Conservation (phyloP, 305 asterid species). For the Fraxinus angustifolia region DNA sequence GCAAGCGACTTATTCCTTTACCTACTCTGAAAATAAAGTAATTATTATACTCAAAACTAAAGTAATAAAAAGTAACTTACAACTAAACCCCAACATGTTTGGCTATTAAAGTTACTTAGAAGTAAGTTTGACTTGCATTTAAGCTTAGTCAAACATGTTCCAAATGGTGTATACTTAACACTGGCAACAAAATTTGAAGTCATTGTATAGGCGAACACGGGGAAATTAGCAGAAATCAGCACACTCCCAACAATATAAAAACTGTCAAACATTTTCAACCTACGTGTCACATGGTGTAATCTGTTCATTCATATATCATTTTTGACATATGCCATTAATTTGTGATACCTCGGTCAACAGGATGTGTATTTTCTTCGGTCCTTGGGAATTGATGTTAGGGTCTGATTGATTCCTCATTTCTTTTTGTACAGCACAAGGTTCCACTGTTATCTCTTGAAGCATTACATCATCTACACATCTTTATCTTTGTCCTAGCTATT, state of each 20-base stretch:
- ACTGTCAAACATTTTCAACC: neutral
- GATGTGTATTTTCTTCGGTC: neutral
- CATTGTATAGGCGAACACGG: neutral
- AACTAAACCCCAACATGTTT: neutral
- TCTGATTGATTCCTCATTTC: neutral
- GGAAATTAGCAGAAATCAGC: neutral
- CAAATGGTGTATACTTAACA: neutral
- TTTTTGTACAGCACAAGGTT: conserved; percentile 31
- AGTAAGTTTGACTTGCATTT: neutral
- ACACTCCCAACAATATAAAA: neutral
- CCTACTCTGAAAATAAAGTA: neutral
- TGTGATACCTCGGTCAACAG: neutral
- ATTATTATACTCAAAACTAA: neutral
- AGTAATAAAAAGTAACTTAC: neutral
- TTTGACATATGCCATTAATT: neutral
- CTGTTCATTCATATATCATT: conserved; percentile 1
- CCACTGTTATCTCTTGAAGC: conserved; percentile 85
- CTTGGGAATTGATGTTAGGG: neutral
- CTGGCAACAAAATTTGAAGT: neutral
- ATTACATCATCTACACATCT: conserved; percentile 88
- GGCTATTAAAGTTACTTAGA: neutral
- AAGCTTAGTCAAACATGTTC: neutral
- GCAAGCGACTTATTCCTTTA: neutral
- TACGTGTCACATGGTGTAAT: neutral
- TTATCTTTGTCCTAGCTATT: conserved; percentile 89